Conservation (phyloP, 441 rosid genomes). For the Gossypium davidsonii region DNA sequence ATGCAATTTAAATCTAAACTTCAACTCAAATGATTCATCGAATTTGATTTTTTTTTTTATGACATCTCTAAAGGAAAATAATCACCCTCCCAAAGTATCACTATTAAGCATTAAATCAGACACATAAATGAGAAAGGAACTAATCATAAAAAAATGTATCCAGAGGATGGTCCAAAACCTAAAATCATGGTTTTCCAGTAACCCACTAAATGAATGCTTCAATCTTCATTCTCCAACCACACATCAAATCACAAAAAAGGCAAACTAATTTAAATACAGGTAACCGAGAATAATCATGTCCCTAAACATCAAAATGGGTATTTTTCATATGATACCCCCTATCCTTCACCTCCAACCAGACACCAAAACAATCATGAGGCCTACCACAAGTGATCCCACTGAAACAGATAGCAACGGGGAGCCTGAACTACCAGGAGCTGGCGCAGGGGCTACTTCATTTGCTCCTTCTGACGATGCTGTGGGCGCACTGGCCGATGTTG, state of each 20-base stretch:
- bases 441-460: slow-evolving; percentile 25
- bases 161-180: background rate
- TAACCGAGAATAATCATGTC: background rate
- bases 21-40: too few relatives aligned
- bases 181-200: background rate
- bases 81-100: too few relatives aligned
- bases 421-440: slow-evolving; percentile 29
- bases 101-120: too few relatives aligned
- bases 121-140: background rate
- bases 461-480: background rate
- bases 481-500: slow-evolving; percentile 14
- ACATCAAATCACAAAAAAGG: slow-evolving; percentile 5
- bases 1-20: too few relatives aligned
- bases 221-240: background rate
- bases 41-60: too few relatives aligned
- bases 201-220: slow-evolving; percentile 12
- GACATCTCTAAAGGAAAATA: too few relatives aligned
- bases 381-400: slow-evolving; percentile 17
- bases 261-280: background rate
- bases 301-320: slow-evolving; percentile 14
- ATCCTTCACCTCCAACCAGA: slow-evolving; percentile 9
- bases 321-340: slow-evolving; percentile 9
- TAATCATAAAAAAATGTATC: background rate
- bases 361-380: slow-evolving; percentile 15
- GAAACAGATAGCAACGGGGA: slow-evolving; percentile 18